A percentile compares a stretch with the other conserved stretches of the same genome.
phyloP scores from a whole-genome alignment of 768 basidiomycete species.

The Gloeophyllum trabeum region DNA sequence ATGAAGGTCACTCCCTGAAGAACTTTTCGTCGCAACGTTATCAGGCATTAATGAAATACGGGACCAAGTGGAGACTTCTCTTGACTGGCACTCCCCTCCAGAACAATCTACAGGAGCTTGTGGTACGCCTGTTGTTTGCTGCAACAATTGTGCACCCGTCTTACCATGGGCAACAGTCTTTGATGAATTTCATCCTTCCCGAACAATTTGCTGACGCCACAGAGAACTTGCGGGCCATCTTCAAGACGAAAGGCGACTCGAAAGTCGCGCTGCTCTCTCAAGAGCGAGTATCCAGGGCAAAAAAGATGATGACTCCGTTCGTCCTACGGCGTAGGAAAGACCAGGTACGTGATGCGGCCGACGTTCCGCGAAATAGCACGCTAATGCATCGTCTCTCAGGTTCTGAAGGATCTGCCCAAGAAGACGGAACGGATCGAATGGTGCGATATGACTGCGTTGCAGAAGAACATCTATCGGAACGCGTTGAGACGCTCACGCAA shows the following conservation, averaged over 20 bases:
- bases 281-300: constrained; percentile 88
- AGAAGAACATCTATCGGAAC: constrained; percentile 77
- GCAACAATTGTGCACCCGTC: not conserved
- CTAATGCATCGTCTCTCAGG: constrained; percentile 29
- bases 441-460: constrained; percentile 85
- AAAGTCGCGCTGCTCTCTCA: constrained; percentile 82
- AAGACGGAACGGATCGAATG: constrained; percentile 92
- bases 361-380: not conserved
- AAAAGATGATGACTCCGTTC: constrained; percentile 99
- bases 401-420: constrained; percentile 84
- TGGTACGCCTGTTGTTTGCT: constrained; percentile 38
- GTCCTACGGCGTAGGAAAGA: constrained; percentile 95
- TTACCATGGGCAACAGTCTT: constrained; percentile 42
- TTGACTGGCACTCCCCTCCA: constrained; percentile 94
- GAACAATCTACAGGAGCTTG: constrained; percentile 83
- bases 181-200: constrained; percentile 97
- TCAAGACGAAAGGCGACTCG: constrained; percentile 93
- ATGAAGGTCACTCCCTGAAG: constrained; percentile 96
- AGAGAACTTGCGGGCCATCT: constrained; percentile 80
- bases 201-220: constrained; percentile 74
- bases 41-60: constrained; percentile 74
- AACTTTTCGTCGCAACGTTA: constrained; percentile 98
- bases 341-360: constrained; percentile 37
- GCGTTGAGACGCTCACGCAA: constrained; percentile 78
- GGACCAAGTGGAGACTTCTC: constrained; percentile 81